Conservation (phyloP, 495 filamentous ascomycete genomes). For the Jackrogersella minutella region DNA sequence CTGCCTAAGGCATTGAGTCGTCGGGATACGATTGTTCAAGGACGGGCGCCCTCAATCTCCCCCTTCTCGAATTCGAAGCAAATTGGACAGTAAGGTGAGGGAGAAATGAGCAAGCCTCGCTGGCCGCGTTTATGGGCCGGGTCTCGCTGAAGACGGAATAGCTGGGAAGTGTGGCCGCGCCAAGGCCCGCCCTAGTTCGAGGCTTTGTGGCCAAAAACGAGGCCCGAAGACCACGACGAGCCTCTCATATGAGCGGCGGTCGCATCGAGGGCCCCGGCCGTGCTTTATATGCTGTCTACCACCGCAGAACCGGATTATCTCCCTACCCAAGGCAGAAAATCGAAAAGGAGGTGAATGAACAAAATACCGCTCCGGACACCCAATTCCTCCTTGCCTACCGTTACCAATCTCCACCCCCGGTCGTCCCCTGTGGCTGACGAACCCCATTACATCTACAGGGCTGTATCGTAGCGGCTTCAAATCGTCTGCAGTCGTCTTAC, state of each 20-base stretch:
- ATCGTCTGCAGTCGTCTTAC: neutral
- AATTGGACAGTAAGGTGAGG: conserved; percentile 18
- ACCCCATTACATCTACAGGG: conserved; percentile 3
- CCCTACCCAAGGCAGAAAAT: conserved; percentile 39
- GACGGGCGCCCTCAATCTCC: conserved; percentile 40
- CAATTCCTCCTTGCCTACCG: conserved; percentile 10
- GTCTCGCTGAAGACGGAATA: conserved; percentile 25
- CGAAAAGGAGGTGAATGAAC: conserved; percentile 6
- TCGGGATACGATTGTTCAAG: neutral
- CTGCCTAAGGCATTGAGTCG: no score
- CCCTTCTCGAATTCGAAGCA: conserved; percentile 37
- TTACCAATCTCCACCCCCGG: conserved; percentile 39
- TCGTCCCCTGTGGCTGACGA: conserved; percentile 35
- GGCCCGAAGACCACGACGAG: conserved; percentile 31
- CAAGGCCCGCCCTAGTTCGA: conserved; percentile 40
- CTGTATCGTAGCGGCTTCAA: conserved; percentile 10
- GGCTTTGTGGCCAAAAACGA: conserved; percentile 42
- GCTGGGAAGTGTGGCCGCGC: conserved; percentile 42
- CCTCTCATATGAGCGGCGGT: conserved; percentile 27
- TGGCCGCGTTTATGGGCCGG: conserved; percentile 39
- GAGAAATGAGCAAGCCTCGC: conserved; percentile 38
- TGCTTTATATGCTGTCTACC: conserved; percentile 41
- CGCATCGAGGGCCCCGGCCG: conserved; percentile 36
- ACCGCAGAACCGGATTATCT: conserved; percentile 14
- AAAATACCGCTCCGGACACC: conserved; percentile 21